These are phyloP conservation scores for Seminavis robusta DNA, from an alignment of 108 stramenopile species.

Conservation along the genomic window DNA sequence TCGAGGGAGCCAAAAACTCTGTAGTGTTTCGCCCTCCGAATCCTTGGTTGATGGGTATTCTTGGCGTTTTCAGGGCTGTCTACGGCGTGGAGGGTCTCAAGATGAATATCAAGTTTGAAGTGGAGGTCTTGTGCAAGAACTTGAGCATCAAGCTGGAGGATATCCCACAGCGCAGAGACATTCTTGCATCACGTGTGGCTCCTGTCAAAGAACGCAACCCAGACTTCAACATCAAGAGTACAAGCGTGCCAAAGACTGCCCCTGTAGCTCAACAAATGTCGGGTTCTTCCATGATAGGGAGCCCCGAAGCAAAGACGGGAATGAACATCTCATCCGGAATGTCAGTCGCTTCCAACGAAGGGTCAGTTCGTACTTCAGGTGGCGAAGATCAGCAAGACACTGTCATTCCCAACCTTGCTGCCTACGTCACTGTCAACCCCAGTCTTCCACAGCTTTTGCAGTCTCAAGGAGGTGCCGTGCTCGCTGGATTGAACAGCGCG, in stretches of 20 bases:
- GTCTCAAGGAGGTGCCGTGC: constrained; percentile 48
- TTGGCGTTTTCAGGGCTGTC: constrained; percentile 89
- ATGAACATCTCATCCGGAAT: neutral
- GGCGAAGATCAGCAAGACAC: constrained; percentile 75
- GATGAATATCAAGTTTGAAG: constrained; percentile 99
- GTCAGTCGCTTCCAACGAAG: neutral
- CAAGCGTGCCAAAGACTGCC: constrained; percentile 5
- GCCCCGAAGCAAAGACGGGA: constrained; percentile 38
- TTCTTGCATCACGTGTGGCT: constrained; percentile 68
- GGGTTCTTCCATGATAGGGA: constrained; percentile 22
- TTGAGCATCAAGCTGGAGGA: constrained; percentile 90
- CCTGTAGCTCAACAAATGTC: constrained; percentile 3
- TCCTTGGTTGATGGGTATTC: constrained; percentile 98
- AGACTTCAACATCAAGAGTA: constrained; percentile 93
- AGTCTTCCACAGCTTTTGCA: constrained; percentile 79
- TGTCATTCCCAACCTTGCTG: constrained; percentile 94
- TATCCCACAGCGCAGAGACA: constrained; percentile 72
- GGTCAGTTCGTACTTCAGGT: too few relatives aligned
- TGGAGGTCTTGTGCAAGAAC: constrained; percentile 98
- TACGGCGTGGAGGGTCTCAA: constrained; percentile 97
- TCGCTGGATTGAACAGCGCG: constrained; percentile 54
- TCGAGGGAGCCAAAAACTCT: constrained; percentile 95
- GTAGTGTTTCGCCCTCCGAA: constrained; percentile 95
- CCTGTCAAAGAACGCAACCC: constrained; percentile 94
- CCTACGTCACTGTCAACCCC: constrained; percentile 93